A percentile compares a stretch with the other conserved stretches of the same genome.
Evolutionary conservation across 495 filamentous ascomycete species (phyloP).

Genomic region (Penicillium verhagenii): DNA sequence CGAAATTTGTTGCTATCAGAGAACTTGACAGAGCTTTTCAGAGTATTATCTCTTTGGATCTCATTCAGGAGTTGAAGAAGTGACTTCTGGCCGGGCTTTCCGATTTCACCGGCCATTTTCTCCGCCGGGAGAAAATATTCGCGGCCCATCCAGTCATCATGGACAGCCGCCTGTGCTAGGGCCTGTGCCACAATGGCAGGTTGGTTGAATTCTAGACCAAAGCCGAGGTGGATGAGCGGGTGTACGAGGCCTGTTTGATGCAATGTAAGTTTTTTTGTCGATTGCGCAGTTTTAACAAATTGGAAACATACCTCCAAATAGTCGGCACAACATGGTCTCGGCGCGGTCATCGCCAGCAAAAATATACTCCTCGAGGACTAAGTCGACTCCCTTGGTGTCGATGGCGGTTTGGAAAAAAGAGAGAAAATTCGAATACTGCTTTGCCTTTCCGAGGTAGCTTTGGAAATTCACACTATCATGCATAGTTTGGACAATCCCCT

Average conservation of each 20-base stretch:
- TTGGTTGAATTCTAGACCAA: constrained; percentile 76
- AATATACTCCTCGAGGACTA: constrained; percentile 61
- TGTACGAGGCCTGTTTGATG: constrained; percentile 67
- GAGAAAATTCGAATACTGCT: constrained; percentile 67
- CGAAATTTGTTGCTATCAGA: constrained; percentile 61
- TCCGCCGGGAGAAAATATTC: constrained; percentile 56
- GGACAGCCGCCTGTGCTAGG: constrained; percentile 71
- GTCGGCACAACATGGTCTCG: constrained; percentile 59
- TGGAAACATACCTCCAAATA: constrained; percentile 50
- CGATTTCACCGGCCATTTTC: constrained; percentile 37
- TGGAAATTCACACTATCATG: constrained; percentile 50
- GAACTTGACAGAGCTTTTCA: constrained; percentile 49
- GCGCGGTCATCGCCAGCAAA: constrained; percentile 61
- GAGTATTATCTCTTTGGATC: constrained; percentile 52
- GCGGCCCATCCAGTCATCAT: constrained; percentile 47
- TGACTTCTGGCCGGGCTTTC: constrained; percentile 39
- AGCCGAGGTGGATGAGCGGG: constrained; percentile 82
- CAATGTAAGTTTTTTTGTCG: not conserved
- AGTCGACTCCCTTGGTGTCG: constrained; percentile 54
- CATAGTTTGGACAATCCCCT: constrained; percentile 50
- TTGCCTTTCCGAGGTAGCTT: constrained; percentile 48
- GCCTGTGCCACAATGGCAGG: constrained; percentile 80
- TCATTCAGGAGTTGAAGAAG: constrained; percentile 60
- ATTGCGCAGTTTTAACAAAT: not conserved
- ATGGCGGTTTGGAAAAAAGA: constrained; percentile 74